phyloP scores from a whole-genome alignment of 2,329 filamentous ascomycete species.

The Cladophialophora bantiana region DNA sequence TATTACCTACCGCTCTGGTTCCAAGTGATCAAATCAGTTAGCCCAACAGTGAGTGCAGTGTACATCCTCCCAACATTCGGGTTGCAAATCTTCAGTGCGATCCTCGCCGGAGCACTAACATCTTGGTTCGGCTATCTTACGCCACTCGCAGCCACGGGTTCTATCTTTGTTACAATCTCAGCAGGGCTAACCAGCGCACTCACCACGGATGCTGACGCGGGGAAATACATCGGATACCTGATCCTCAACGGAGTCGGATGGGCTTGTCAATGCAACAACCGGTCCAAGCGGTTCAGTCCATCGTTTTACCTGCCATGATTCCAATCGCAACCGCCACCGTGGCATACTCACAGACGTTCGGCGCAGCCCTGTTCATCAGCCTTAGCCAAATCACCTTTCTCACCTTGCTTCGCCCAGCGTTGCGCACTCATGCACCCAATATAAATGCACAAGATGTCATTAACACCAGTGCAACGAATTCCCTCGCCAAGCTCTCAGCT shows the following conservation, averaged over 20 bases:
- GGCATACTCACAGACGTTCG: conserved; percentile 38
- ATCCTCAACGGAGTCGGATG: conserved; percentile 41
- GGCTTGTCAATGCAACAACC: conserved; percentile 43
- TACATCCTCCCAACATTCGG: conserved; percentile 38
- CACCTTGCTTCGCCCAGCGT: conserved; percentile 28
- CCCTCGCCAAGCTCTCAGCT: conserved; percentile 20
- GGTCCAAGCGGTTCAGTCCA: conserved; percentile 37
- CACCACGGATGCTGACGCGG: conserved; percentile 34
- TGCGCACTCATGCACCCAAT: conserved; percentile 20
- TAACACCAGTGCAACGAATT: conserved; percentile 35
- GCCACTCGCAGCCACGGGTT: conserved; percentile 44
- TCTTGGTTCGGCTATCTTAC: conserved; percentile 46
- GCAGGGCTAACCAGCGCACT: conserved; percentile 47
- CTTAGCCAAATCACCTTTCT: conserved; percentile 38
- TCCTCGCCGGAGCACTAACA: conserved; percentile 33
- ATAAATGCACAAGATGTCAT: conserved; percentile 34
- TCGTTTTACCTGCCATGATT: conserved; percentile 34
- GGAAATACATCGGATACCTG: conserved; percentile 45
- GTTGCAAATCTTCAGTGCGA: conserved; percentile 32
- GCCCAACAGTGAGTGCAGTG: conserved; percentile 39
- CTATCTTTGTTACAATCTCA: conserved; percentile 42
- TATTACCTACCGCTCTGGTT: conserved; percentile 56
- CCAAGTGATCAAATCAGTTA: conserved; percentile 51
- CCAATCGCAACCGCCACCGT: conserved; percentile 39
- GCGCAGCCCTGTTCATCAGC: conserved; percentile 38